A percentile compares a stretch with the other conserved stretches of the same genome.
phyloP scores from a whole-genome alignment of 1,284 basidiomycete genomes.

The Caloboletus firmus region DNA sequence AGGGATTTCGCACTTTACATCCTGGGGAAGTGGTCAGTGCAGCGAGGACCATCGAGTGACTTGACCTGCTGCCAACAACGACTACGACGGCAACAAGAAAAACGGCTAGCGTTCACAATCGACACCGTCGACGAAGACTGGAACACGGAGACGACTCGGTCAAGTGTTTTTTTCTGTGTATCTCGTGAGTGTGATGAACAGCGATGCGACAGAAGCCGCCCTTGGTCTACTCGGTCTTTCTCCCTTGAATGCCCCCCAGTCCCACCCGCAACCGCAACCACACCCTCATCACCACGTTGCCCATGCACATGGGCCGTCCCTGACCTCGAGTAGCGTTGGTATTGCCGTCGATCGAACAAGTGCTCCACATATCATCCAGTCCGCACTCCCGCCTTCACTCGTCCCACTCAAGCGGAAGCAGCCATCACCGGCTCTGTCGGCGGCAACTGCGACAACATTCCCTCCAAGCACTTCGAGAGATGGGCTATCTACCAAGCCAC shows the following conservation, averaged over 20 bases:
- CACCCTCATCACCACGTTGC: conserved; percentile 25
- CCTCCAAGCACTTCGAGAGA: conserved; percentile 10
- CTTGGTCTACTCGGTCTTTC: conserved; percentile 50
- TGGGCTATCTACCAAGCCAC: conserved; percentile 11
- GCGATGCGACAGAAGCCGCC: conserved; percentile 51
- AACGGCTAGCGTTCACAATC: conserved; percentile 15
- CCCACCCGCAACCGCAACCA: conserved; percentile 22
- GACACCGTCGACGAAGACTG: conserved; percentile 15
- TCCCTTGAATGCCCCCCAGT: conserved; percentile 34
- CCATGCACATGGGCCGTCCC: conserved; percentile 32
- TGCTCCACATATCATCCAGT: conserved; percentile 21
- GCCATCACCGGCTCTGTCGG: conserved; percentile 25
- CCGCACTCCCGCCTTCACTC: conserved; percentile 33
- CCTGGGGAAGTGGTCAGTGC: background rate
- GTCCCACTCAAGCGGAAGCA: conserved; percentile 46
- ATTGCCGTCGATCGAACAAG: conserved; percentile 28
- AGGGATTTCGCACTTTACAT: conserved; percentile 1
- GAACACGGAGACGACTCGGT: conserved; percentile 4
- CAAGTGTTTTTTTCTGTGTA: conserved; percentile 11
- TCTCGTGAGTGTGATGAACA: conserved; percentile 46
- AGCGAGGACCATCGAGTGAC: conserved; percentile 10
- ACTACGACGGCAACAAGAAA: conserved; percentile 21
- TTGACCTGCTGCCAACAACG: background rate
- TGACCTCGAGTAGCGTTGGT: conserved; percentile 29
- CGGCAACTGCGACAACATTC: conserved; percentile 12